Conservation (phyloP, 371 early-diverging fungal species). For the Cokeromyces recurvatus region DNA sequence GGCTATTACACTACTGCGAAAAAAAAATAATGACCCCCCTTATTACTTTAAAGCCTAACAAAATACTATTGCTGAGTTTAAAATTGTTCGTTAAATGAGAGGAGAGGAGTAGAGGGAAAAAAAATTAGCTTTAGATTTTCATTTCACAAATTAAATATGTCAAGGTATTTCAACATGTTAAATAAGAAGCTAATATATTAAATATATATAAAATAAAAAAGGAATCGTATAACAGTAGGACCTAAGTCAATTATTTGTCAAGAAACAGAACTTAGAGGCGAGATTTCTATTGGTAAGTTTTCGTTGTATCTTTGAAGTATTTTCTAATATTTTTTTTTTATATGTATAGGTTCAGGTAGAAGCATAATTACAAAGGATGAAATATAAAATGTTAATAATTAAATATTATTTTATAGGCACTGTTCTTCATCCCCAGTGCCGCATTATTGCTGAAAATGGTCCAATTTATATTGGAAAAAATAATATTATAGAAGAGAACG, state of each 20-base stretch:
- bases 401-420: conserved; percentile 53
- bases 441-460: conserved; percentile 66
- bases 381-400: neutral
- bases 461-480: conserved; percentile 68
- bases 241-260: conserved; percentile 58
- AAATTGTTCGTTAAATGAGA: neutral
- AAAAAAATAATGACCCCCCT: no score
- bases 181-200: no score
- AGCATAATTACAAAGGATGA: neutral
- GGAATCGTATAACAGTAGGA: conserved; percentile 47
- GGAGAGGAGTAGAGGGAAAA: neutral
- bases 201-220: no score
- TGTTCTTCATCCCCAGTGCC: conserved; percentile 74
- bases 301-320: no score
- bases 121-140: neutral
- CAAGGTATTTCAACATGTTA: conserved; percentile 4
- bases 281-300: conserved; percentile 53
- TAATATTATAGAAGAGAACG: conserved; percentile 76
- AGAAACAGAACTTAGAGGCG: conserved; percentile 60
- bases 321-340: neutral
- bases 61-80: conserved; percentile 2
- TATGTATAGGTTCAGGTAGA: conserved; percentile 12
- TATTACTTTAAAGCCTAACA: no score
- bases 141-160: neutral
- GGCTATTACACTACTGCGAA: no score